phyloP scores from a whole-genome alignment of 129 eudicot species.

The carrot (Daucus carota) region DNA sequence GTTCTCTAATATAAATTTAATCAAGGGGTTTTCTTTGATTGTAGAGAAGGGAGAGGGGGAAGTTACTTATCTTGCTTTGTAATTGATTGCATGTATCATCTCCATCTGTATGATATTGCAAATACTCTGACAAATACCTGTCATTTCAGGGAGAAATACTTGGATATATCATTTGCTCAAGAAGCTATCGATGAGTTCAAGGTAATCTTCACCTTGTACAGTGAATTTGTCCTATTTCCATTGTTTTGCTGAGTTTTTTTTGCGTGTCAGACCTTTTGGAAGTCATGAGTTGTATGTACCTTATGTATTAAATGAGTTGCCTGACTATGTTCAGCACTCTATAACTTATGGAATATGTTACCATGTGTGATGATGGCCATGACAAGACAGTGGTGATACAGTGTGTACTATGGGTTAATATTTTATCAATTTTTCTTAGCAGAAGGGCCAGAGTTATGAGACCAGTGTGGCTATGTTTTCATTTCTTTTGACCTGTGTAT shows the following conservation, averaged over 20 bases:
- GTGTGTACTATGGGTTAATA: not conserved
- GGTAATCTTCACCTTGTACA: constrained; percentile 24
- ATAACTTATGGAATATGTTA: not conserved
- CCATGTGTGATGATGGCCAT: not conserved
- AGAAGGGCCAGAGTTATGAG: too few species aligned
- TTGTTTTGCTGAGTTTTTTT: too few species aligned
- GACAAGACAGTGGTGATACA: not conserved
- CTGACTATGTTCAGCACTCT: not conserved
- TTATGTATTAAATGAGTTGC: not conserved
- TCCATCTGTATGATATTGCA: not conserved
- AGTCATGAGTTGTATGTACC: not conserved
- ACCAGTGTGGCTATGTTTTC: too few species aligned
- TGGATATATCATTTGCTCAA: constrained; percentile 77
- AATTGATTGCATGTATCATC: not conserved
- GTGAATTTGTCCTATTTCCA: not conserved
- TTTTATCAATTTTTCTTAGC: too few species aligned
- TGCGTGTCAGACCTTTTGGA: not conserved
- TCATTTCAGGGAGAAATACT: constrained; percentile 75
- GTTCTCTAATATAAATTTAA: too few species aligned
- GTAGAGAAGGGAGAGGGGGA: too few species aligned
- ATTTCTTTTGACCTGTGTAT: too few species aligned
- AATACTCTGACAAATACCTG: constrained; percentile 4
- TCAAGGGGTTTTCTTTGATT: too few species aligned
- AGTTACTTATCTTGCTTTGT: too few species aligned
- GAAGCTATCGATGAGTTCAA: constrained; percentile 84